Conservation (phyloP, 352 stramenopile species). For the Pythium brachiatum region DNA sequence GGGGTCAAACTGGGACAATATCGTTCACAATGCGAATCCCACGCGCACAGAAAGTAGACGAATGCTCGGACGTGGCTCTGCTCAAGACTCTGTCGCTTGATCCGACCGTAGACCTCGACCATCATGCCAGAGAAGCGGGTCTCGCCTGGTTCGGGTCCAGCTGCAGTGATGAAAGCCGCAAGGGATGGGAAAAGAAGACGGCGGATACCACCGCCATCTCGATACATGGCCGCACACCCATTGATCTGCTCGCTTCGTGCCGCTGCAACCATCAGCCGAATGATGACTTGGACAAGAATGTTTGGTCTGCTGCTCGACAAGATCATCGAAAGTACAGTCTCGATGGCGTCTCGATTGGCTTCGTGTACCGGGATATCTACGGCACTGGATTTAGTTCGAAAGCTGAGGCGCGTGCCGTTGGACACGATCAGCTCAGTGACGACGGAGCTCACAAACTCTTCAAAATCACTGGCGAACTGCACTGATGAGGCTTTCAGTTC, state of each 20-base stretch:
- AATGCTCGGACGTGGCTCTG: background rate
- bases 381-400: background rate
- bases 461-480: background rate
- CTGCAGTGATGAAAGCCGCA: background rate
- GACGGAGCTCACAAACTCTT: constrained; percentile 14
- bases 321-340: constrained; percentile 10
- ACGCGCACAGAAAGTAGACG: constrained; percentile 8
- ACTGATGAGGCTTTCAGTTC: background rate
- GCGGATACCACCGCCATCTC: background rate
- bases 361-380: constrained; percentile 4
- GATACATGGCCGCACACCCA: background rate
- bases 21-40: constrained; percentile 14
- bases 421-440: constrained; percentile 12
- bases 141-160: background rate
- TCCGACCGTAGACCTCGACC: background rate
- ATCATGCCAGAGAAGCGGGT: constrained; percentile 1
- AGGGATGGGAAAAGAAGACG: constrained; percentile 4
- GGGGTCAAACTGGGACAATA: background rate
- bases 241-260: background rate
- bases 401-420: constrained; percentile 7
- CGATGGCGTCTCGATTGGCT: background rate
- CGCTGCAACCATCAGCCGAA: background rate
- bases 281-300: background rate
- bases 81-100: background rate
- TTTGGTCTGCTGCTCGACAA: background rate